Evolutionary conservation across 1,139 yeast genomes (phyloP), one percentile per base, ranked within the genome.

Genomic region (Saccharomyces hybrid): DNA sequence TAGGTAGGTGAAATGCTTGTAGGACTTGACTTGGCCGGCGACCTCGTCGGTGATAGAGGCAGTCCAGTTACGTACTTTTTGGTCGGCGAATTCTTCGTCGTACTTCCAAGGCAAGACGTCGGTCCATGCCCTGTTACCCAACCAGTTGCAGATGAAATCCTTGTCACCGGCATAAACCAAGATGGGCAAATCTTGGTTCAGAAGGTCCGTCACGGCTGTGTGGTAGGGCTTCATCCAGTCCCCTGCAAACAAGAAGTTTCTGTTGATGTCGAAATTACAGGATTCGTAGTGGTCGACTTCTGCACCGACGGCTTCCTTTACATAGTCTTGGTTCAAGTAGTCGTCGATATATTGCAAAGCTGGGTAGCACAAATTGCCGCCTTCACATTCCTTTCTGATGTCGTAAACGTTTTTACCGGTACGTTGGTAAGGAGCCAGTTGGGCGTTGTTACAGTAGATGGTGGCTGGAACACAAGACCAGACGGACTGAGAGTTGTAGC

Each of bases 321-420:
- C 93, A 55, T 74, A 75, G 24, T 79, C 83, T 69, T 76, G 77
- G 77, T 88, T 88, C 75, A 88, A 75, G 74, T 83, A 88, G 54
- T 79, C 73, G 59, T 82, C 86, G 64, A 87, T 81, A 74, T 80
- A 82, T 58, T 78, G 81, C 71, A 86, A 76, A 49, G 79, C 86
- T 48, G 78, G 77, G 78, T 93, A 93, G 74, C 99, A 93, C 64
- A 91, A 79, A 47, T 83, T 82, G 56, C 87, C 88, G 14, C 60
- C 61, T 66, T 86, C 91, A 73, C 99, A 93, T 72, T 81, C 80
- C 66, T 82, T 83, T 73, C 99, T 84, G 63, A 93, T 87, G 68
- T 93, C 99, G 71, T 93, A 93, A 53, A 90, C 96, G 69, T 93
- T 91, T 72, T 86, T 83, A 51, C 98, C 98, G 19, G 97, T 86